Evolutionary conservation across 2,329 filamentous ascomycete genomes (phyloP), one percentile per base, ranked within the genome.

Genomic region (Venturia asperata): DNA sequence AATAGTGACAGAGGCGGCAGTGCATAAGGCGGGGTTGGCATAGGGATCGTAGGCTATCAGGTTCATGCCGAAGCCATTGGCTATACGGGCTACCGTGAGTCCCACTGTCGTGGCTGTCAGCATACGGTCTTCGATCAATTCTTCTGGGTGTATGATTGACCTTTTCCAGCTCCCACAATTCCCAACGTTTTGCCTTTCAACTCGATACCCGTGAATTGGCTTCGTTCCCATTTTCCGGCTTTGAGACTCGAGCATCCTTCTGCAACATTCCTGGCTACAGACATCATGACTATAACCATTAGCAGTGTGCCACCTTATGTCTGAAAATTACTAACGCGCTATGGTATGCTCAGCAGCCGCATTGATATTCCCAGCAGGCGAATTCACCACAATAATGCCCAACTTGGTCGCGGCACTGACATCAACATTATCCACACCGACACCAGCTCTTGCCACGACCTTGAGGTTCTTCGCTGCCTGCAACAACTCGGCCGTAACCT

Each of bases 341-440:
- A 92, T 83, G 0, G 89, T 91, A 71, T 92, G 89, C 72, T 92
- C 89, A 0, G 89, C 89, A 0, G 90, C 90, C 0, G 90, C 90
- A 66, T 88, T 84, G 69, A 92, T 91, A 72, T 94, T 94, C 1
- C 90, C 90, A 21, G 85, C 84, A 0, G 90, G 90, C 34, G 85
- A 88, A 74, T 93, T 94, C 65, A 93, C 87, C 1, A 94, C 90
- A 62, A 92, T 87, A 67, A 93, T 86, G 24, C 90, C 90, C 64
- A 86, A 80, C 47, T 83, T 80, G 0, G 89, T 93, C 2, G 90
- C 90, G 9, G 85, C 84, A 42, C 85, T 79, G 0, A 93, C 87
- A 72, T 93, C 81, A 61, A 94, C 90, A 76, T 93, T 92, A 77
- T 93, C 89, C 30, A 93, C 89, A 41, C 89, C 90, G 0, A 93